Conservation (phyloP, 169 alveolate species). For the Pseudocohnilembus persalinus region DNA sequence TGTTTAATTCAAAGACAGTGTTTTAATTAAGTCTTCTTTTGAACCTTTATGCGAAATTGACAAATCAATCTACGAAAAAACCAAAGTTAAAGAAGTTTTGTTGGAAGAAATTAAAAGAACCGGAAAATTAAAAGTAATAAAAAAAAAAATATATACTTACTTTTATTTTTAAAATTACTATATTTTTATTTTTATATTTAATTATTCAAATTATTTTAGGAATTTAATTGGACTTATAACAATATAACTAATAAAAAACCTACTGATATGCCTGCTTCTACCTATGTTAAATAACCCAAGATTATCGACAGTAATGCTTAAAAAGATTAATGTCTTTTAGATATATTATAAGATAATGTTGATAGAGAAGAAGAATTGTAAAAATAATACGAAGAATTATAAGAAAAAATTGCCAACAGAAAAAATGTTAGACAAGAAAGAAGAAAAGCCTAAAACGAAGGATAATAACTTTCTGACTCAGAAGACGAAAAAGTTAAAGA, state of each 20-base stretch:
- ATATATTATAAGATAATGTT: background rate
- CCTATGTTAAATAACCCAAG: background rate
- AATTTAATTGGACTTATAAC: background rate
- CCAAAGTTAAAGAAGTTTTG: background rate
- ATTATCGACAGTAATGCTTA: background rate
- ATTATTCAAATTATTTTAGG: background rate
- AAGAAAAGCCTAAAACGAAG: too few species aligned
- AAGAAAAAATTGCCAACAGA: background rate
- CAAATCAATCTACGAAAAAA: background rate
- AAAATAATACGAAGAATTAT: background rate
- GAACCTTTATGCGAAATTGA: background rate
- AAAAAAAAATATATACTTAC: too few species aligned
- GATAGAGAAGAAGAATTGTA: background rate
- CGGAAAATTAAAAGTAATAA: background rate
- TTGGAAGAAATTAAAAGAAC: background rate
- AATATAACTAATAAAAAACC: background rate
- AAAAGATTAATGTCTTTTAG: background rate
- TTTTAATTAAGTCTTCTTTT: background rate
- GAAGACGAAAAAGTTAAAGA: background rate
- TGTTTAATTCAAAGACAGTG: background rate
- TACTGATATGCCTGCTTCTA: background rate
- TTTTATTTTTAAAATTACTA: too few species aligned
- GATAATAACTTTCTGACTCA: background rate
- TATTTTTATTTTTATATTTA: too few species aligned
- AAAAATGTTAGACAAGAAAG: background rate